Base-by-base conservation (phyloP, 2,329 filamentous ascomycete species). In the Zymoseptoria brevis region DNA sequence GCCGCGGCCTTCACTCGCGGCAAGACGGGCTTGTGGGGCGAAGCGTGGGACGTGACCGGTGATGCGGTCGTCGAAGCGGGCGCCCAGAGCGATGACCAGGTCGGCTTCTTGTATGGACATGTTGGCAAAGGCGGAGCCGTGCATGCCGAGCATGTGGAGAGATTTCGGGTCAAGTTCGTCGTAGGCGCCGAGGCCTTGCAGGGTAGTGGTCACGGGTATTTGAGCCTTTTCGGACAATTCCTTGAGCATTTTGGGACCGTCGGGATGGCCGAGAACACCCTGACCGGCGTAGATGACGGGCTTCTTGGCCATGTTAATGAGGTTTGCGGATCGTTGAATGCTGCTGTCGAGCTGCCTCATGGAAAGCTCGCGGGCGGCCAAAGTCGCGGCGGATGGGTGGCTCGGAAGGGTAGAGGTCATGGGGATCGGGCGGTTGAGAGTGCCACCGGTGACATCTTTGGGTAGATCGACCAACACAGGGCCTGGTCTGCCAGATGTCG, bases 101-200 rank as follows among this genome's bases (percentile, higher is more conserved):
- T 99, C 94, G 13, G 94, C 89, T 74, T 96, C 89, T 76, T 99
- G 93, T 80, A 99, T 96, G 16, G 94, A 86, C 88, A 96, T 90
- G 80, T 99, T 99, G 73, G 94, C 94, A 71, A 96, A 99, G 7
- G 91, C 92, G 8, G 92, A 88, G 61, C 94, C 94, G 80, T 97
- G 93, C 94, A 97, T 97, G 65, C 94, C 94, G 29, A 97, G 85
- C 94, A 99, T 99, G 78, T 97, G 92, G 55, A 97, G 82, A 51
- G 92, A 88, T 83, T 96, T 96, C 66, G 90, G 85, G 71, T 97
- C 90, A 11, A 94, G 83, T 79, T 97, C 94, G 70, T 97, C 92
- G 66, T 88, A 97, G 21, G 85, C 90, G 69, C 94, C 94, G 8
- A 99, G 84, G 68, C 92, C 94, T 71, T 96, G 92, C 6, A 99